A percentile compares a stretch with the other conserved stretches of the same genome.
These are phyloP conservation scores for Cydonia oblonga DNA, from an alignment of 331 rosid genomes.

Conservation along the genomic window DNA sequence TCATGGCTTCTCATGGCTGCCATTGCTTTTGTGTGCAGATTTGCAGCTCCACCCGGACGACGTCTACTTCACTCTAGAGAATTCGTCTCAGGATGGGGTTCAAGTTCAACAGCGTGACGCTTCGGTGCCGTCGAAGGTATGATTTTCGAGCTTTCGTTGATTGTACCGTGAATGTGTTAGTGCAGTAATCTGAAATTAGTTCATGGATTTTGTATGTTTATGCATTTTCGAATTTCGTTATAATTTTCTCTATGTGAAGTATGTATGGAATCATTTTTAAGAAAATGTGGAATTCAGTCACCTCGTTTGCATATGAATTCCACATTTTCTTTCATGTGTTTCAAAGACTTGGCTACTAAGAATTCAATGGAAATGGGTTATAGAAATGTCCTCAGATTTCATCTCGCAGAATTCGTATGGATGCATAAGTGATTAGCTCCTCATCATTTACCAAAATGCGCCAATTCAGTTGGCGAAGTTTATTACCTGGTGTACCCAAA, in stretches of 20 bases:
- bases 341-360: neutral
- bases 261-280: neutral
- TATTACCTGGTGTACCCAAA: neutral
- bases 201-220: neutral
- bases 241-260: neutral
- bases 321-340: neutral
- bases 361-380: neutral
- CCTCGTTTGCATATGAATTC: neutral
- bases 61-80: constrained; percentile 68
- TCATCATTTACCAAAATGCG: no score
- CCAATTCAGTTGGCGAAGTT: neutral
- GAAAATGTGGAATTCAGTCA: neutral
- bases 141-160: neutral
- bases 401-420: neutral
- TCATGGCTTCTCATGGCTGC: neutral
- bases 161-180: neutral
- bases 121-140: constrained; percentile 43
- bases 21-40: constrained; percentile 25
- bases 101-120: constrained; percentile 39
- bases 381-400: neutral
- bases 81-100: constrained; percentile 29
- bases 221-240: neutral
- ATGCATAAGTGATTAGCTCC: neutral
- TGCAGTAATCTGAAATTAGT: neutral
- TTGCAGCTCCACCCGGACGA: constrained; percentile 79